Base-by-base conservation (phyloP, 75 land plant genomes). In the Pinus tabuliformis region DNA sequence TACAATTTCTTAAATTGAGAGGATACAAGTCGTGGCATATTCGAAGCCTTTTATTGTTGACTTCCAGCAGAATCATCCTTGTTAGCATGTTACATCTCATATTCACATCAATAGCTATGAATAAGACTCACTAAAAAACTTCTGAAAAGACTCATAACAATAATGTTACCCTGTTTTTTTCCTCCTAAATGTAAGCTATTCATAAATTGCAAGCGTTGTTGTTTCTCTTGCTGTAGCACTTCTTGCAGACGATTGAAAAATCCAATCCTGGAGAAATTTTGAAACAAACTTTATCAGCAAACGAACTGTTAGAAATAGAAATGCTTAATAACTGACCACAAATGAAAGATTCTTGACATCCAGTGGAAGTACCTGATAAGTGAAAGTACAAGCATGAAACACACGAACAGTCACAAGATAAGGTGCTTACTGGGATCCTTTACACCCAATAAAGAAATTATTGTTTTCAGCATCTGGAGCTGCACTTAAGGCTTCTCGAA, bases 401-500 rank as follows among this genome's bases (percentile, higher is more conserved):
- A 68, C 49, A 39, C 21, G 42, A 68, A 20, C 21, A 7, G 21
- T 39, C 71, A 37, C 13, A 68, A 2, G 22, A 68, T 39, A 68
- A 18, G 71, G 42, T 39, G 49, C 71, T 68, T 68, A 68, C 71
- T 3, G 7, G 13, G 71, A 37, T 68, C 71, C 71, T 36, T 68
- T 39, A 68, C 18, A n/a, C 24, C 71, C 42, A 68, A 18, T 68
- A 37, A 61, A 76, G 14, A 63, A 1, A 20, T 49, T 11, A 16
- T 58, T 64, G 6, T 78, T 70, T 42, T 59, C 58, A 24, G 42
- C 78, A 26, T 17, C 30, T 3, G 56, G 70, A 52, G 74, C 45
- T 14, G 82, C 52, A 74, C 73, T 82, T n/a, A 85, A 77, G 68
- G 75, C 83, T 81, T 90, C 83, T 22, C 78, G 85, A 57, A 90